Evolutionary conservation across 306 rosid species (phyloP), one percentile per base, ranked within the genome.

Genomic region (Trifolium fragiferum): DNA sequence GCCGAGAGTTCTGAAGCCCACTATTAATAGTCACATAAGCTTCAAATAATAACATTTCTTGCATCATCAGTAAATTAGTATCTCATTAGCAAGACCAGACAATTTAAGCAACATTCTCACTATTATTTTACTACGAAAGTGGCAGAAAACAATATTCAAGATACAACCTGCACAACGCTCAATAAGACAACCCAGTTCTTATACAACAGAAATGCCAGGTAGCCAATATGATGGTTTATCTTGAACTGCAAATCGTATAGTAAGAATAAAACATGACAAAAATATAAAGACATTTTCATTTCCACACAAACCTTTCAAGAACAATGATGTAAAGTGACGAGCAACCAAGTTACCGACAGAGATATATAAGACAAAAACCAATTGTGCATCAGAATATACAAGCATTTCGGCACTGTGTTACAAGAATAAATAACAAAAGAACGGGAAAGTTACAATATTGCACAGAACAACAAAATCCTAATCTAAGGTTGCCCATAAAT

Each of bases 401-500:
- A 19, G 68, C 44, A 58, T 35, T 65, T 69, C 16, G 10, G 61
- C 82, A 65, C 75, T 72, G 59, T 71, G 65, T 71, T 25, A 82
- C 74, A 81, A 69, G 43, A 50, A 76, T 77, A 72, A 43, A 43
- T 41, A 47, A 57, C 44, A 60, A 59, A 62, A 70, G 41, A 46
- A 27, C 68, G 30, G 50, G 37, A 10, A 63, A 15, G 27, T 65
- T 77, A 81, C 72, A 63, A 73, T 77, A 84, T 69, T 40, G 57
- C 70, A 74, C 64, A 76, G 23, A 70, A 13, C 78, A 61, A 68
- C 51, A 71, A 78, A 71, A 73, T 73, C 59, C 78, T 69, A 51
- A 76, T 61, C 69, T 58, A 68, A 68, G 51, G 70, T 44, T 11
- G 47, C 71, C 23, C 38, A 47, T 30, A 30, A 30, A 30, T 30